Percentiles rank a stretch among this genome's conserved stretches.
These are phyloP conservation scores for Pinus albicaulis DNA, from an alignment of 75 land plant genomes.

Conservation along the genomic window DNA sequence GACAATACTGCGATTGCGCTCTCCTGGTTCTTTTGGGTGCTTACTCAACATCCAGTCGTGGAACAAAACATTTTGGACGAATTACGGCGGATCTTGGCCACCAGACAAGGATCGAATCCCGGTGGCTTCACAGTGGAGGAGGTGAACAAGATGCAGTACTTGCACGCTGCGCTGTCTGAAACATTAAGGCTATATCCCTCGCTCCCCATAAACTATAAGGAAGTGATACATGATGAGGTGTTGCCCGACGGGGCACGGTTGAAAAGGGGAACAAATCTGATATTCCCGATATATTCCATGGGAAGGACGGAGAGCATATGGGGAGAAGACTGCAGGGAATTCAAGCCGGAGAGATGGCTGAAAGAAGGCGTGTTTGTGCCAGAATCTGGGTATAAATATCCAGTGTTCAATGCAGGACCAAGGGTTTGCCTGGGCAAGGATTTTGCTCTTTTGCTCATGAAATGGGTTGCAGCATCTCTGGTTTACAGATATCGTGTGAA, in stretches of 20 bases:
- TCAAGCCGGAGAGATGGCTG: constrained; percentile 80
- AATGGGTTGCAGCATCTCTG: constrained; percentile 61
- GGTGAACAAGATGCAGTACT: not conserved
- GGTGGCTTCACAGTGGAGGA: not conserved
- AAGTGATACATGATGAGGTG: not conserved
- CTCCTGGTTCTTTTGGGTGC: constrained; percentile 84
- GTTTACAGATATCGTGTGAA: constrained; percentile 37
- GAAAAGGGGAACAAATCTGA: constrained; percentile 49
- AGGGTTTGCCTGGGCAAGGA: constrained; percentile 80
- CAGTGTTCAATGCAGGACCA: constrained; percentile 82
- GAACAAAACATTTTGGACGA: constrained; percentile 63
- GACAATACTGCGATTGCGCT: constrained; percentile 82
- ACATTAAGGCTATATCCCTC: constrained; percentile 1
- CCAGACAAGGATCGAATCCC: not conserved
- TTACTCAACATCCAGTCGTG: constrained; percentile 49
- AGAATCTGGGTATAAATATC: constrained; percentile 61
- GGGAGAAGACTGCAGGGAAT: constrained; percentile 74
- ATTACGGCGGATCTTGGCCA: constrained; percentile 14
- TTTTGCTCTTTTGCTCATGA: constrained; percentile 75
- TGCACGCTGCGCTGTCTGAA: constrained; percentile 1
- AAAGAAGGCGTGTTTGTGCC: constrained; percentile 39
- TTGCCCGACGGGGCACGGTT: constrained; percentile 67
- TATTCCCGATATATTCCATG: constrained; percentile 61
- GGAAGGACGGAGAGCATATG: constrained; percentile 81
- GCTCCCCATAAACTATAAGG: constrained; percentile 1